phyloP scores from a whole-genome alignment of 805 yeast species.

The Saturnispora dispora region DNA sequence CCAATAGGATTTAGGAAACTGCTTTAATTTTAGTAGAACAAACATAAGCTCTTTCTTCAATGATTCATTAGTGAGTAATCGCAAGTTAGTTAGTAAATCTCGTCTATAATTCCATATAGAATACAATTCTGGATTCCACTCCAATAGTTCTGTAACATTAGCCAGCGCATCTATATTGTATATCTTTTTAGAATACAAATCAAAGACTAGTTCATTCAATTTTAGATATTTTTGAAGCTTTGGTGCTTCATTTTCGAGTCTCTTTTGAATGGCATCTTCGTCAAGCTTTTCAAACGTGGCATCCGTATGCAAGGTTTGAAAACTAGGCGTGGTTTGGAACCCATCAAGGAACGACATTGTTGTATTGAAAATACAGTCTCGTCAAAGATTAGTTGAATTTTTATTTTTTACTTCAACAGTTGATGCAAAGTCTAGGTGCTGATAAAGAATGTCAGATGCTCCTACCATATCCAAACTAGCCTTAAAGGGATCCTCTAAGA shows the following conservation, averaged over 20 bases:
- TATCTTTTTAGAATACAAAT: conserved; percentile 20
- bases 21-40: conserved; percentile 46
- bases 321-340: conserved; percentile 11
- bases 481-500: conserved; percentile 67
- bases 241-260: conserved; percentile 46
- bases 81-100: conserved; percentile 41
- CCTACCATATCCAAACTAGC: conserved; percentile 44
- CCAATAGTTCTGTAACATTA: conserved; percentile 48
- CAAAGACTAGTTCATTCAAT: conserved; percentile 38
- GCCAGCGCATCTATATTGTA: conserved; percentile 36
- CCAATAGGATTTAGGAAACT: conserved; percentile 90
- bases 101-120: conserved; percentile 87
- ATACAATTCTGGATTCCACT: conserved; percentile 76
- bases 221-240: conserved; percentile 49
- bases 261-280: conserved; percentile 44
- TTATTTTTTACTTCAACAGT: neutral
- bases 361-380: neutral
- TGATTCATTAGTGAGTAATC: conserved; percentile 24
- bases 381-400: neutral
- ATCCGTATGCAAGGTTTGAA: conserved; percentile 51
- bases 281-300: conserved; percentile 45
- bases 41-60: conserved; percentile 54
- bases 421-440: neutral
- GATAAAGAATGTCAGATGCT: conserved; percentile 1
- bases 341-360: conserved; percentile 16